These are phyloP conservation scores for Sungouiozyma ichnusensis DNA, from an alignment of 805 yeast genomes.

Conservation along the genomic window DNA sequence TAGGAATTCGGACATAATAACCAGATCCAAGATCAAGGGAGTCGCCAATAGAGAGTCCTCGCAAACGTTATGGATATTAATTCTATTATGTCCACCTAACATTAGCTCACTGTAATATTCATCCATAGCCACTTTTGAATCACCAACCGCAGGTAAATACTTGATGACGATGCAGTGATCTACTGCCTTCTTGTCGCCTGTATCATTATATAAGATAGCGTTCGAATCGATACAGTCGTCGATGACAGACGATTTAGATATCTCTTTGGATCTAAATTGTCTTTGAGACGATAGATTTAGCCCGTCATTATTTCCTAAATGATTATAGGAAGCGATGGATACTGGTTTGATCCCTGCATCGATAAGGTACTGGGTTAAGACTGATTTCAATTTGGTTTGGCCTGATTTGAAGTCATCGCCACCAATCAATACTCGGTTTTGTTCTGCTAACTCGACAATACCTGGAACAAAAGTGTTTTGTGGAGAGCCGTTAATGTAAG, in stretches of 20 bases:
- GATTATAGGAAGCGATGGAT: constrained; percentile 92
- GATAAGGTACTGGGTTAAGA: constrained; percentile 86
- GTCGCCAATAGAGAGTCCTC: constrained; percentile 93
- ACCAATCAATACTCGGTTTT: constrained; percentile 67
- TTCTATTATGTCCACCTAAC: constrained; percentile 96
- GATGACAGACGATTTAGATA: constrained; percentile 83
- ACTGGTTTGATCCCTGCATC: constrained; percentile 96
- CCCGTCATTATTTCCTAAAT: constrained; percentile 94
- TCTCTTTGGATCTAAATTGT: constrained; percentile 93
- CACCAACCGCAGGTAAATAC: constrained; percentile 90
- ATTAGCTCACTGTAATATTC: constrained; percentile 93
- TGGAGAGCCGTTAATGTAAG: constrained; percentile 94
- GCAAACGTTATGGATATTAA: constrained; percentile 89
- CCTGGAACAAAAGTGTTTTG: constrained; percentile 98
- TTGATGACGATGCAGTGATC: constrained; percentile 95
- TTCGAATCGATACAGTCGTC: constrained; percentile 91
- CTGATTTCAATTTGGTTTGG: constrained; percentile 93
- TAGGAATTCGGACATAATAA: constrained; percentile 81
- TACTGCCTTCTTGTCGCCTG: constrained; percentile 62
- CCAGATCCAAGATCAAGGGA: constrained; percentile 85
- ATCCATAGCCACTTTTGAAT: constrained; percentile 96
- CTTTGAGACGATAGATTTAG: constrained; percentile 81
- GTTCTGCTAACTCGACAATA: constrained; percentile 78
- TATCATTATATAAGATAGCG: constrained; percentile 53
- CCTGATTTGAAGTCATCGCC: constrained; percentile 98